Base-by-base conservation (phyloP, 805 yeast genomes). In the Wickerhamiella galacta region DNA sequence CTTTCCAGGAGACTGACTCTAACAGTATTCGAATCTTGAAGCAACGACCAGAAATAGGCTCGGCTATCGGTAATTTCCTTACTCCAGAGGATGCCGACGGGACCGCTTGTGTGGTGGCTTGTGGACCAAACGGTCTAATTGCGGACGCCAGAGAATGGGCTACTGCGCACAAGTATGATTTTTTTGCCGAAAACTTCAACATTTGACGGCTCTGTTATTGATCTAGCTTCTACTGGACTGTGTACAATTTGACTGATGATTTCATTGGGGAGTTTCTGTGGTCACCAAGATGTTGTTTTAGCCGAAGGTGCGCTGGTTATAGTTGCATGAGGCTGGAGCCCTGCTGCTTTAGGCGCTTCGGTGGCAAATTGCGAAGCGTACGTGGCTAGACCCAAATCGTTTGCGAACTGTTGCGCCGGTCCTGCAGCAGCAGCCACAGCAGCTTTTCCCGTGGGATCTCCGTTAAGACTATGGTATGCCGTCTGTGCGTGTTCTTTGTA, bases 111-210 rank as follows among this genome's bases (percentile, higher is more conserved):
- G 36, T 47, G 2, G 39, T 47, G 2, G 41, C 52, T 4, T 47
- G 51, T 25, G 52, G 52, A 3, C 50, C 52, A 1, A 41, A 32
- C 4, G 11, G 38, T 2, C 32, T 48, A 3, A 39, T 46, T 4
- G 9, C 9, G 6, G 49, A 39, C 16, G 46, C 35, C 3, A 23
- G 25, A 12, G n/a, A 16, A 3, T 47, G 47, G 48, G 43, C 52
- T 1, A n/a, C 17, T 2, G 16, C 11, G 4, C 30, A 32, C 4
- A 19, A 28, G 4, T 32, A 31, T 18, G 30, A 26, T 12, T 39
- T 38, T 24, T 46, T 45, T 36, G 31, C 48, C 4, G 49, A 47
- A 20, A 39, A 23, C 4, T 47, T 34, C 19, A 34, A 39, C 9
- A 30, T 45, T 6, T 44, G 34, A 31, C 15, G 17, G 15, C 4